Conservation (phyloP, 2,329 filamentous ascomycete genomes). For the Ascocoryne sarcoides region DNA sequence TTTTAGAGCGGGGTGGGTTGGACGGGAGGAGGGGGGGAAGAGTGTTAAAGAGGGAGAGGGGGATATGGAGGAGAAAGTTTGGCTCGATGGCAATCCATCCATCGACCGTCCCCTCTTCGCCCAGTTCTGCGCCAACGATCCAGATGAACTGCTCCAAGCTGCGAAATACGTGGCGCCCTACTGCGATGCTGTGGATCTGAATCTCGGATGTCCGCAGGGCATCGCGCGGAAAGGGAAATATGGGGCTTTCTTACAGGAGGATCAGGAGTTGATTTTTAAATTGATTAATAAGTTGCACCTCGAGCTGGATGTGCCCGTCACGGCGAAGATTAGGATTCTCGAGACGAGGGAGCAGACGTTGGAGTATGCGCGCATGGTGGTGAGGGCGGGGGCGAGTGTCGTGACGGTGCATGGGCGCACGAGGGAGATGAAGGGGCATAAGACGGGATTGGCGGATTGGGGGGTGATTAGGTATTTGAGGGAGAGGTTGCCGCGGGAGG, state of each 20-base stretch:
- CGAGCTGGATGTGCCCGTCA: conserved; percentile 74
- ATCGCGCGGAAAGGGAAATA: conserved; percentile 89
- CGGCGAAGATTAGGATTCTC: conserved; percentile 86
- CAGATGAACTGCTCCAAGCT: conserved; percentile 69
- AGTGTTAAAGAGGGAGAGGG: too few relatives aligned
- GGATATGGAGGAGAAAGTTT: conserved; percentile 35
- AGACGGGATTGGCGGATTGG: conserved; percentile 93
- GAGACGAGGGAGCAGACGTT: conserved; percentile 82
- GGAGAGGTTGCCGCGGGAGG: conserved; percentile 74
- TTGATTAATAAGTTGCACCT: conserved; percentile 77
- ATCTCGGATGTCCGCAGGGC: conserved; percentile 91
- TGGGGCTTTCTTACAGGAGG: conserved; percentile 89
- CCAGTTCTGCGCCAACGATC: conserved; percentile 90
- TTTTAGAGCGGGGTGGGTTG: too few relatives aligned
- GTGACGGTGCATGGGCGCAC: conserved; percentile 84
- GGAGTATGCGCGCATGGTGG: conserved; percentile 78
- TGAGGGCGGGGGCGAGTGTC: conserved; percentile 83
- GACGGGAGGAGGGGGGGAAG: too few relatives aligned
- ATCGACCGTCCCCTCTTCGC: conserved; percentile 87
- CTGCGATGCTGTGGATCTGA: conserved; percentile 92
- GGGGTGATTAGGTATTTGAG: conserved; percentile 70
- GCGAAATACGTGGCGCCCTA: conserved; percentile 72
- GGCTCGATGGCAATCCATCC: conserved; percentile 78
- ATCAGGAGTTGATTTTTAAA: conserved; percentile 73
- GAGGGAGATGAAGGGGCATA: conserved; percentile 90